Evolutionary conservation across 225 moss, liverwort and hornwort species (phyloP).

Genomic region (Marchantia paleacea): DNA sequence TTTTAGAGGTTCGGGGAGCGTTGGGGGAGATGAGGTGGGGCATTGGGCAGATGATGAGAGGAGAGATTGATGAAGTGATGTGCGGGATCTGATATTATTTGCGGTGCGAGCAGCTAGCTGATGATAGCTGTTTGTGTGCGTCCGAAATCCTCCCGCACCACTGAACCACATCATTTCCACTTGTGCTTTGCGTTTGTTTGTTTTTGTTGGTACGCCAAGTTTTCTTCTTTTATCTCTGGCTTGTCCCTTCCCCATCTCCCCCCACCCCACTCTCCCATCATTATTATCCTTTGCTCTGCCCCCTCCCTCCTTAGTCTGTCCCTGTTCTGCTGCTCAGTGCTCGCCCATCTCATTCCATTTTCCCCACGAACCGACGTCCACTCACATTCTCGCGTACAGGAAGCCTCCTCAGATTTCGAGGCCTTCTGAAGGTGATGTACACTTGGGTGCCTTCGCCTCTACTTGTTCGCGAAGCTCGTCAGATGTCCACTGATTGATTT

Average conservation of each 20-base stretch:
- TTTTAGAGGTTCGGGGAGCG: neutral
- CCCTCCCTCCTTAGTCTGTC: neutral
- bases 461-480: constrained; percentile 1
- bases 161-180: constrained; percentile 11
- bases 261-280: neutral
- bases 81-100: neutral
- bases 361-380: constrained; percentile 18
- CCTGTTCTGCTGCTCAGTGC: too few relatives aligned
- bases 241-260: neutral
- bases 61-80: neutral
- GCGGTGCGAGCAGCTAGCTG: neutral
- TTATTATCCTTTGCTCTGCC: neutral
- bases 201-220: neutral
- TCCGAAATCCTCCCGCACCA: constrained; percentile 12
- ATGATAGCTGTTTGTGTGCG: constrained; percentile 1
- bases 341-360: neutral
- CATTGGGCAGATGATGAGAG: neutral
- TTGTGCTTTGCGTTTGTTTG: neutral
- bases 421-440: constrained; percentile 11
- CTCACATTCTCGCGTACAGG: constrained; percentile 21
- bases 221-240: neutral
- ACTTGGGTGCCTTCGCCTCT: neutral
- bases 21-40: neutral
- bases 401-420: constrained; percentile 18
- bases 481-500: neutral